Evolutionary conservation across 2,329 filamentous ascomycete genomes (phyloP), one percentile per base, ranked within the genome.

Genomic region (Gaeumannomyces tritici): DNA sequence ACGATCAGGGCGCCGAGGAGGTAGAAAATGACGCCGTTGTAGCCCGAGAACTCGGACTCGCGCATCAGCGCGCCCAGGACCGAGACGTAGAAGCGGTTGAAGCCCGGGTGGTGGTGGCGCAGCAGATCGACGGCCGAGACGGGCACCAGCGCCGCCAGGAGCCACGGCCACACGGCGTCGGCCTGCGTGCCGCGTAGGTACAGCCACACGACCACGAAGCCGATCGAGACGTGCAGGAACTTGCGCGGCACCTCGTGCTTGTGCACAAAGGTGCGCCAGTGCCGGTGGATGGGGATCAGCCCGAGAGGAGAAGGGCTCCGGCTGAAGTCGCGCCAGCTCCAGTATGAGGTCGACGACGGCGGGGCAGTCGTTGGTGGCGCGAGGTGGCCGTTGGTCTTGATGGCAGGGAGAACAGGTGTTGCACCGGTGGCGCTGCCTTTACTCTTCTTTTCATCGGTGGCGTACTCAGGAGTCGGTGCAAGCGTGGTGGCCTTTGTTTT

Each of bases 21-120:
- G 75, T 98, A 99, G 80, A 90, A 97, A 67, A 99, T 96, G 68
- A 98, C 93, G 61, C 95, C 95, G 73, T 99, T 99, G 82, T 91
- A 99, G 61, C 92, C 91, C 59, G 88, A 83, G 68, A 93, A 96
- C 76, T 99, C 95, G 66, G 89, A 95, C 78, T 99, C 95, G 62
- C 95, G 90, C 95, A 99, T 99, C 68, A 99, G 81, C 0, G 93
- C 91, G 58, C 95, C 95, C 18, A 98, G 77, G 51, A 85, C 82
- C 63, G 83, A 86, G 69, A 98, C 93, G 75, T 98, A 99, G 63
- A 96, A 73, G 51, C 88, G 83, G 74, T 99, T 99, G 70, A 99
- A 83, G 1, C 86, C 82, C 64, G 89, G 84, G 69, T 87, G 95
- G 68, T 86, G 85, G 75, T 97, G 93, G 61, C 95, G 90, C 59